A percentile compares a stretch with the other conserved stretches of the same genome.
Conservation (phyloP, 2,329 filamentous ascomycete genomes). For the Diplocarpon rosae region DNA sequence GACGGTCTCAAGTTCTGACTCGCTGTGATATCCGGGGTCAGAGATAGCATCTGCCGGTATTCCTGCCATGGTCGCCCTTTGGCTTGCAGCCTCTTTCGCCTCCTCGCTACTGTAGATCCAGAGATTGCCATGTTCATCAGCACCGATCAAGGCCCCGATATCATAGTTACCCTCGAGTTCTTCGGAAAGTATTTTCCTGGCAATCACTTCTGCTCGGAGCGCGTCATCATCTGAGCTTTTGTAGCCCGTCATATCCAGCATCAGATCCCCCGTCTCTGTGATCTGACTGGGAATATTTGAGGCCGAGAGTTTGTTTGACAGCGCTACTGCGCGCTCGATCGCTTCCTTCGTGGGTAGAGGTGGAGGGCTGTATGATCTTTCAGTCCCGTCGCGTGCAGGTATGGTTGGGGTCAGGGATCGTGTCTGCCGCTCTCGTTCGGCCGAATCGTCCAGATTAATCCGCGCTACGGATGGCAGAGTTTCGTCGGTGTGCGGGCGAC, state of each 20-base stretch:
- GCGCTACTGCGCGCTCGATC: constrained; percentile 66
- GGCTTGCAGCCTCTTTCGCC: constrained; percentile 79
- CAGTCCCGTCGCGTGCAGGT: constrained; percentile 29
- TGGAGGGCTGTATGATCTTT: constrained; percentile 67
- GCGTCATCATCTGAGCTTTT: constrained; percentile 91
- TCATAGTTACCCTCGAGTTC: constrained; percentile 93
- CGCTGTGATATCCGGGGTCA: constrained; percentile 91
- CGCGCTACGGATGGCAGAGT: constrained; percentile 39
- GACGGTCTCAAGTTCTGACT: constrained; percentile 55
- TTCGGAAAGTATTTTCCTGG: constrained; percentile 82
- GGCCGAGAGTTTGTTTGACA: constrained; percentile 78
- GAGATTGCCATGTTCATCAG: constrained; percentile 91
- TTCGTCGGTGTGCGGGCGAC: constrained; percentile 44
- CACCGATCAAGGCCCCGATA: constrained; percentile 87
- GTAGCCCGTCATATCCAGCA: constrained; percentile 97
- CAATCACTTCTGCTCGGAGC: constrained; percentile 82
- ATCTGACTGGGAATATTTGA: constrained; percentile 90
- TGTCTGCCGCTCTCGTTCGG: constrained; percentile 29
- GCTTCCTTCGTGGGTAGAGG: constrained; percentile 63
- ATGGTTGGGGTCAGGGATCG: constrained; percentile 31
- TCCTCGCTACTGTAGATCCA: constrained; percentile 99
- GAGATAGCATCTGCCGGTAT: constrained; percentile 58
- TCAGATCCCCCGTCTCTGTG: constrained; percentile 86
- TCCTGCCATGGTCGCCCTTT: constrained; percentile 41
- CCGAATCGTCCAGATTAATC: constrained; percentile 21